Conservation (phyloP, 108 stramenopile genomes). For the Conticribra weissflogii region DNA sequence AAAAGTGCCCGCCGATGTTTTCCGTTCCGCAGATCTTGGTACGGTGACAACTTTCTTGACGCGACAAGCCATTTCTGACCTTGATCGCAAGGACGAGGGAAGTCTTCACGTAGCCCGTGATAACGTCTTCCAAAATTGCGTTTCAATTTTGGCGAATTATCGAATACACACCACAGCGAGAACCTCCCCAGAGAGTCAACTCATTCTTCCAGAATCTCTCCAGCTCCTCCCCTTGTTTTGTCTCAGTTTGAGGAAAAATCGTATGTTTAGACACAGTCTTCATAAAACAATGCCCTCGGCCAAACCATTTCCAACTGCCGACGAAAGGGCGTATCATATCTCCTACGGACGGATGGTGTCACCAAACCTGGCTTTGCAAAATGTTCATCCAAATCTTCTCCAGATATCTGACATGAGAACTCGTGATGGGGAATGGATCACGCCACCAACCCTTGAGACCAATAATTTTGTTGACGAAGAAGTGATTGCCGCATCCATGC, state of each 20-base stretch:
- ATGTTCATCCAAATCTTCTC: slow-evolving; percentile 65
- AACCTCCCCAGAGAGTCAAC: slow-evolving; percentile 68
- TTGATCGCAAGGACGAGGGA: slow-evolving; percentile 34
- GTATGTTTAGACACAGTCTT: slow-evolving; percentile 62
- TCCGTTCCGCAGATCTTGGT: slow-evolving; percentile 66
- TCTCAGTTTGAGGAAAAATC: slow-evolving; percentile 71
- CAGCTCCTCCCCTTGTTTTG: slow-evolving; percentile 88
- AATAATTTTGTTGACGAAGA: slow-evolving; percentile 31
- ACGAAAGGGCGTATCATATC: slow-evolving; percentile 75
- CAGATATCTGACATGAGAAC: slow-evolving; percentile 43
- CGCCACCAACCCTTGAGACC: slow-evolving; percentile 27
- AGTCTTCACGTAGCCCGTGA: slow-evolving; percentile 52
- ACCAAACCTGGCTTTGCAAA: slow-evolving; percentile 58
- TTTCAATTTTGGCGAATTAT: slow-evolving; percentile 77
- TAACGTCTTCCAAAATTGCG: slow-evolving; percentile 48
- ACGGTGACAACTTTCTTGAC: slow-evolving; percentile 56
- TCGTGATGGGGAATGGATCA: slow-evolving; percentile 55
- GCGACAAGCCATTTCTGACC: slow-evolving; percentile 52
- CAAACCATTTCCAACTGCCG: slow-evolving; percentile 65
- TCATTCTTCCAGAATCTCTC: slow-evolving; percentile 89
- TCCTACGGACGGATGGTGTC: slow-evolving; percentile 53
- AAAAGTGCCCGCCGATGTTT: slow-evolving; percentile 48
- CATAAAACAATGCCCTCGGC: slow-evolving; percentile 14
- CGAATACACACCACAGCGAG: slow-evolving; percentile 67
- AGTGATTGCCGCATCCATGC: slow-evolving; percentile 45